Base-by-base conservation (phyloP, 2,329 filamentous ascomycete species). In the Calonectria pauciramosa region DNA sequence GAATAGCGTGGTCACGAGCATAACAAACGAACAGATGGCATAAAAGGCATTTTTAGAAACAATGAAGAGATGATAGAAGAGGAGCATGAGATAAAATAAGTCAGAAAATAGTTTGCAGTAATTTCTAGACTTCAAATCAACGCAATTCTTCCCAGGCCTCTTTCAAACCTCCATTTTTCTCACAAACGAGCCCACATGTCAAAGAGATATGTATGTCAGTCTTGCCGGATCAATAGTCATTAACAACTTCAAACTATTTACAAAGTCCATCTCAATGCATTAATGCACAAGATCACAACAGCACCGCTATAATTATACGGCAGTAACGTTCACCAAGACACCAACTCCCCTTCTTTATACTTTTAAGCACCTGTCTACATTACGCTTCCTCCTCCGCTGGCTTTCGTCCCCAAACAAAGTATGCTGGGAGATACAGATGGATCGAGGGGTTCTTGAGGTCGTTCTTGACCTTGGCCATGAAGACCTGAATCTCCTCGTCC, bases 401-500 rank as follows among this genome's bases (percentile, higher is more conserved):
- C 28, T 75, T 77, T 7, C 44, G 68, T 4, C 78, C 78, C 76
- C 77, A 80, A 13, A 79, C 69, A 16, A 80, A 78, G 13, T 77
- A 71, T 0, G 75, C 65, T 0, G 78, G 77, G 3, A 79, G 70
- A 60, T 80, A 80, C 0, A 80, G 69, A 9, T 80, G 78, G 9
- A 75, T 68, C 10, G 52, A n/a, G 3, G 77, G 73, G 7, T 77
- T 65, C 10, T 72, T 63, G 10, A 80, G 56, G 13, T 80, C 78
- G 9, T 60, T 76, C 47, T 78, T 77, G 4, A 78, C 75, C 64
- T 76, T 77, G 14, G 73, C 77, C 74, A 79, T 75, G 3, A 79
- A 76, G 0, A 76, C 70, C 56, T 75, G 75, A n/a, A 78, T 76
- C 41, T 78, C 77, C 0, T 72, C 59, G 7, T 76, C 72, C 3